Evolutionary conservation across 2,329 filamentous ascomycete genomes (phyloP), one percentile per base, ranked within the genome.

Genomic region (Diplodia scrobiculata): DNA sequence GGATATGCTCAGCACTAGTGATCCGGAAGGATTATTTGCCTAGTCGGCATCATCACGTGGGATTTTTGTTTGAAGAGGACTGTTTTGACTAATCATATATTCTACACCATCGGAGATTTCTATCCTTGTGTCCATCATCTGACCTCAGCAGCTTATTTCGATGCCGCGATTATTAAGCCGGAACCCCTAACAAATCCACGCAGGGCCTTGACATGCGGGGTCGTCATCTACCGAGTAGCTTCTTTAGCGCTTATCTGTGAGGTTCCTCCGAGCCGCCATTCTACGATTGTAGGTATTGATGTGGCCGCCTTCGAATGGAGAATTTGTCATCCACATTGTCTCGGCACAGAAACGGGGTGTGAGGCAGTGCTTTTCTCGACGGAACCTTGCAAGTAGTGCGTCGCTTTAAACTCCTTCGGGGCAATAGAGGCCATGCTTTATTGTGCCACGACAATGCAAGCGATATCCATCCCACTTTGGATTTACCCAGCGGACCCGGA

Each of bases 321-420:
- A 2, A n/a, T 45, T n/a, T 17, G 10, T 17, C n/a, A 19, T 45
- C 17, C 17, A 19, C 10, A 45, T 17, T 10, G 9, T 45, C 17
- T 10, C 32, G 1, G 41, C 5, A 45, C 6, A n/a, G 19, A 9
- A 34, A 32, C 2, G 21, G 21, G 5, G 29, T 32, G 38, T 17
- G 17, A 14, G 38, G 17, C 17, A 60, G 41, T 36, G 17, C 21
- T 17, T 48, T 60, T 34, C 17, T 36, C 45, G 29, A 38, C 3
- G 45, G 7, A 5, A 29, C 6, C 27, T 34, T 50, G 17, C 19
- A 36, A 29, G 2, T 25, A 2, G 14, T 17, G 27, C 19, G 45
- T 45, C 34, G 58, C 4, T 50, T 50, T 50, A 62, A 62, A n/a
- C n/a, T 62, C 50, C 34, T 11, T 29, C 11, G 41, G 27, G n/a